A percentile compares a stretch with the other conserved stretches of the same genome.
These are phyloP conservation scores for Sporisorium iseilematis-ciliati DNA, from an alignment of 1,284 basidiomycete species.

Conservation along the genomic window DNA sequence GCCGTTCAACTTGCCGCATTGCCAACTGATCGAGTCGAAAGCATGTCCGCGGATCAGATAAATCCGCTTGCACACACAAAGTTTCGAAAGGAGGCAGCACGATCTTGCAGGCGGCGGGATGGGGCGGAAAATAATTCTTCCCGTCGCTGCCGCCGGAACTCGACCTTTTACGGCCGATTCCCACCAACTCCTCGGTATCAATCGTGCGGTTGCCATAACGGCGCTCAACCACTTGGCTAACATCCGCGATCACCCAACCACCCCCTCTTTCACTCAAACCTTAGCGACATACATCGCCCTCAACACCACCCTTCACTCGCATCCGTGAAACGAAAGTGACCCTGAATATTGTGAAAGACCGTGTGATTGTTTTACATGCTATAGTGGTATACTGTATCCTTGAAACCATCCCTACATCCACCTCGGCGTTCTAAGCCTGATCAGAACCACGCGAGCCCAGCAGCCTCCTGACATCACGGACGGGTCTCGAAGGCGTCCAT, in stretches of 20 bases:
- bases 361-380: conserved; percentile 4
- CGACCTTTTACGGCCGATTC: too few species aligned
- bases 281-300: not conserved
- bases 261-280: too few species aligned
- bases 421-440: not conserved
- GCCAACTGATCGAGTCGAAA: too few species aligned
- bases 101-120: too few species aligned
- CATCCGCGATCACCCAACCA: too few species aligned
- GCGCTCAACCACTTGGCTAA: too few species aligned
- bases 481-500: conserved; percentile 13
- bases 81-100: too few species aligned
- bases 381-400: conserved; percentile 3
- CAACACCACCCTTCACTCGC: not conserved
- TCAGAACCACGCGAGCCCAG: not conserved
- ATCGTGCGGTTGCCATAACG: too few species aligned
- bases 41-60: conserved; percentile 19
- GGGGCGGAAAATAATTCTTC: too few species aligned
- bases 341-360: not conserved
- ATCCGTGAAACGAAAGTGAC: not conserved
- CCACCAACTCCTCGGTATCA: too few species aligned
- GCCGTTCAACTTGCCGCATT: too few species aligned
- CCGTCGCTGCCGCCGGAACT: too few species aligned
- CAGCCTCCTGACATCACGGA: conserved; percentile 9
- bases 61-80: not conserved
- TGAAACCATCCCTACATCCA: not conserved